Conservation (phyloP, 2,329 filamentous ascomycete genomes). For the Scedosporium aurantiacum region DNA sequence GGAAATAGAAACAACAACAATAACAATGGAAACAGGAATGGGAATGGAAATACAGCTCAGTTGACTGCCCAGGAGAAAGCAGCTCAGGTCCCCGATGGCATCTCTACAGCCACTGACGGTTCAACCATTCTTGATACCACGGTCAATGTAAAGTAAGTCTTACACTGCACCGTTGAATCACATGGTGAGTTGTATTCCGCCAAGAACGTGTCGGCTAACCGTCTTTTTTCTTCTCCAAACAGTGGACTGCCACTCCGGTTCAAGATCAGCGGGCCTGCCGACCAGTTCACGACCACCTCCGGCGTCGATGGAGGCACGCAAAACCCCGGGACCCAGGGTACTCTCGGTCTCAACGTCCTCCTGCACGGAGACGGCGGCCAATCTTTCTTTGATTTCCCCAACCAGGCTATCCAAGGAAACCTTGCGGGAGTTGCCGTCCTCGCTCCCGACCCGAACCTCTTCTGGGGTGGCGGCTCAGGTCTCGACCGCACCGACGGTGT, state of each 20-base stretch:
- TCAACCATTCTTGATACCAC: conserved; percentile 44
- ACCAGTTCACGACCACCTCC: conserved; percentile 38
- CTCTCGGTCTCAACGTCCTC: conserved; percentile 43
- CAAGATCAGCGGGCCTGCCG: conserved; percentile 42
- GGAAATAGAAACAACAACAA: background rate
- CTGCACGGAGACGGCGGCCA: conserved; percentile 50
- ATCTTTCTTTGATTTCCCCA: conserved; percentile 47
- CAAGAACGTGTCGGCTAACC: conserved; percentile 7
- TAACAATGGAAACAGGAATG: background rate
- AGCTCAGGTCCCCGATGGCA: conserved; percentile 15
- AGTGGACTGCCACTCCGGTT: conserved; percentile 43
- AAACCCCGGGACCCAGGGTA: conserved; percentile 18
- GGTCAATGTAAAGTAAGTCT: conserved; percentile 38
- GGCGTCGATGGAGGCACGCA: conserved; percentile 34
- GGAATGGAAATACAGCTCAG: background rate
- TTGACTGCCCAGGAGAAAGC: conserved; percentile 8
- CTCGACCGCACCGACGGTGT: conserved; percentile 43
- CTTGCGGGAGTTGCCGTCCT: conserved; percentile 42
- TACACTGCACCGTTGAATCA: background rate
- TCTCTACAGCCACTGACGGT: conserved; percentile 38
- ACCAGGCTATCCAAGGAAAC: conserved; percentile 37
- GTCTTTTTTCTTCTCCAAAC: background rate
- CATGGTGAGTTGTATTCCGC: background rate
- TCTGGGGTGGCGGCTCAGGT: conserved; percentile 45
- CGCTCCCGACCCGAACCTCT: conserved; percentile 41